These are phyloP conservation scores for Phylloporus arenicola DNA, from an alignment of 768 basidiomycete species.

Conservation along the genomic window DNA sequence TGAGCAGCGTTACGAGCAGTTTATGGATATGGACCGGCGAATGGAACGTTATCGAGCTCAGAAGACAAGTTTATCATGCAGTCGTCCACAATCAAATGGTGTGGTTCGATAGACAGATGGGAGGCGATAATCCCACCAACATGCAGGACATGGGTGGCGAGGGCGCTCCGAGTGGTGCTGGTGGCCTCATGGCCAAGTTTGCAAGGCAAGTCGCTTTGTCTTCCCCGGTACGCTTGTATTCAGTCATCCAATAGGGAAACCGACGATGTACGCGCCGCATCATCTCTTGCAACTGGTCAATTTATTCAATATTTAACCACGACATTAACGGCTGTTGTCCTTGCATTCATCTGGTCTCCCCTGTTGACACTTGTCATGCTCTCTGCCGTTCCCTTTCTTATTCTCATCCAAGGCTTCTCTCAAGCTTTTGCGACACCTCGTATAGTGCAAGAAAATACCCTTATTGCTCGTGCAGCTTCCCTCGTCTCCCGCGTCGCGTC, in stretches of 20 bases:
- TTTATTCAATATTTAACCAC: conserved; percentile 80
- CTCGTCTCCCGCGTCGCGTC: conserved; percentile 71
- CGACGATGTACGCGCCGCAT: conserved; percentile 84
- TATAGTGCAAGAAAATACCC: conserved; percentile 58
- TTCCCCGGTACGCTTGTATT: neutral
- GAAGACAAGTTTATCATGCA: conserved; percentile 62
- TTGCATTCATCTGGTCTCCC: conserved; percentile 79
- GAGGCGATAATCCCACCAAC: conserved; percentile 42
- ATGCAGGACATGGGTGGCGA: conserved; percentile 33
- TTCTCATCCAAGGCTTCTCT: conserved; percentile 69
- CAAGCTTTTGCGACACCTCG: conserved; percentile 66
- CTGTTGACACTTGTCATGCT: conserved; percentile 89
- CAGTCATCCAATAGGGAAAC: conserved; percentile 63
- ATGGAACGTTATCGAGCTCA: conserved; percentile 61
- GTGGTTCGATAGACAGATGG: conserved; percentile 89
- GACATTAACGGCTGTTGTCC: conserved; percentile 67
- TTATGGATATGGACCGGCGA: conserved; percentile 91
- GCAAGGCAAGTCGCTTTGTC: conserved; percentile 46
- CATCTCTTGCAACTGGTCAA: conserved; percentile 73
- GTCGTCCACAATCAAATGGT: conserved; percentile 68
- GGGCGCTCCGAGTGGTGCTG: conserved; percentile 65
- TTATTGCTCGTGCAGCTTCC: conserved; percentile 68
- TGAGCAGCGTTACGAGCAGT: conserved; percentile 69
- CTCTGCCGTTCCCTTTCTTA: conserved; percentile 77
- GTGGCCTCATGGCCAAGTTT: conserved; percentile 92